Conservation (phyloP, 164 flowering plant species). For the Nymphaea thermarum region DNA sequence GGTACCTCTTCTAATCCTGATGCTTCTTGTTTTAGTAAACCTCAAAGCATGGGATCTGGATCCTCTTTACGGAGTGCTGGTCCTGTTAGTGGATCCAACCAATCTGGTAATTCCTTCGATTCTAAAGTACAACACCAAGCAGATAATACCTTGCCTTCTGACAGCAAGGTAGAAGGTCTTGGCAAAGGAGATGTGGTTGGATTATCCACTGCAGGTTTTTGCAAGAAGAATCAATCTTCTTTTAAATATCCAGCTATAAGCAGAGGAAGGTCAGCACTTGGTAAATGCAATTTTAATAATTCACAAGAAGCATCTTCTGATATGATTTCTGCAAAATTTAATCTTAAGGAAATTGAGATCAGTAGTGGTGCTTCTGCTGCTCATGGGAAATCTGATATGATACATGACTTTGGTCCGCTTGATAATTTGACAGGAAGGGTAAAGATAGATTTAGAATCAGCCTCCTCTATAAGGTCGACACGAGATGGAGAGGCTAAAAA, state of each 20-base stretch:
- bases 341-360: background rate
- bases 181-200: background rate
- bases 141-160: background rate
- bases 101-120: background rate
- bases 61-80: background rate
- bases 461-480: background rate
- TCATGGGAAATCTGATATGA: constrained; percentile 9
- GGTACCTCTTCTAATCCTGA: background rate
- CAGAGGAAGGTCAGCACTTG: background rate
- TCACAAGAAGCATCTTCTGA: background rate
- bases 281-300: background rate
- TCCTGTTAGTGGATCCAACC: background rate
- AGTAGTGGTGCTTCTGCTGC: background rate
- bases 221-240: background rate
- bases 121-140: background rate
- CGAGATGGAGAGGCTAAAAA: background rate
- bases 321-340: background rate
- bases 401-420: constrained; percentile 14
- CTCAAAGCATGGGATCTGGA: background rate
- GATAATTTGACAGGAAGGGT: background rate
- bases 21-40: background rate
- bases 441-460: background rate
- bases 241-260: background rate
- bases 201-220: background rate
- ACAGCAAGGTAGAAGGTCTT: background rate